phyloP scores from a whole-genome alignment of 495 filamentous ascomycete genomes.

The Tuber indicum region DNA sequence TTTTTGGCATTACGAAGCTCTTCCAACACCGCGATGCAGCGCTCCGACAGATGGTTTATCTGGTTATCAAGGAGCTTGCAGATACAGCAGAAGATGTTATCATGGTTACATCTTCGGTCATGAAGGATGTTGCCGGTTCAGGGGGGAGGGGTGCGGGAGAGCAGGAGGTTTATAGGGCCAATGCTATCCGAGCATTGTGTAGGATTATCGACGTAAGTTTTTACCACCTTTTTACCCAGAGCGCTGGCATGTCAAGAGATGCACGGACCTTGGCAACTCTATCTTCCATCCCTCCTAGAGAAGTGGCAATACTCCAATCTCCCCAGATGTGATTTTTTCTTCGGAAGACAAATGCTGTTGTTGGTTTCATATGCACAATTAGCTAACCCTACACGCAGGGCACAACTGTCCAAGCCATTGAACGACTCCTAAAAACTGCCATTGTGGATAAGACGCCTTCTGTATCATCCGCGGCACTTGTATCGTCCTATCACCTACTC shows the following conservation, averaged over 20 bases:
- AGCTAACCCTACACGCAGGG: slow-evolving; percentile 50
- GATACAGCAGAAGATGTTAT: slow-evolving; percentile 98
- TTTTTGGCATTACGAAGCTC: slow-evolving; percentile 98
- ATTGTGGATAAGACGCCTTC: slow-evolving; percentile 99
- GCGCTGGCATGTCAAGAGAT: background rate
- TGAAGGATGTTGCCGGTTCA: slow-evolving; percentile 75
- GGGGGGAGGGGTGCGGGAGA: slow-evolving; percentile 65
- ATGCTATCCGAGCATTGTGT: slow-evolving; percentile 93
- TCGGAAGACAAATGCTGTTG: background rate
- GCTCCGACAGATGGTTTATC: slow-evolving; percentile 97
- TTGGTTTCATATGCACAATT: background rate
- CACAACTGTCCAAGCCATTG: slow-evolving; percentile 96
- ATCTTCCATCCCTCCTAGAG: background rate
- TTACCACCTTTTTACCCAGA: background rate
- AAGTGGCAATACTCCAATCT: background rate
- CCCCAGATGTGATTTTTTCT: background rate
- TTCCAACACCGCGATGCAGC: slow-evolving; percentile 99
- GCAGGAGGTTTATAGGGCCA: slow-evolving; percentile 90
- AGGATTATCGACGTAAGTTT: slow-evolving; percentile 86
- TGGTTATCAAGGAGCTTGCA: slow-evolving; percentile 94
- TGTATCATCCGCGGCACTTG: slow-evolving; percentile 91
- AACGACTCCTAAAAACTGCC: slow-evolving; percentile 96
- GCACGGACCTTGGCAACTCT: background rate
- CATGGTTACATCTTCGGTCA: slow-evolving; percentile 98
- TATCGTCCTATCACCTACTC: slow-evolving; percentile 96